A percentile compares a stretch with the other conserved stretches of the same genome.
These are phyloP conservation scores for Calocera viscosa DNA, from an alignment of 768 basidiomycete species.

Conservation along the genomic window DNA sequence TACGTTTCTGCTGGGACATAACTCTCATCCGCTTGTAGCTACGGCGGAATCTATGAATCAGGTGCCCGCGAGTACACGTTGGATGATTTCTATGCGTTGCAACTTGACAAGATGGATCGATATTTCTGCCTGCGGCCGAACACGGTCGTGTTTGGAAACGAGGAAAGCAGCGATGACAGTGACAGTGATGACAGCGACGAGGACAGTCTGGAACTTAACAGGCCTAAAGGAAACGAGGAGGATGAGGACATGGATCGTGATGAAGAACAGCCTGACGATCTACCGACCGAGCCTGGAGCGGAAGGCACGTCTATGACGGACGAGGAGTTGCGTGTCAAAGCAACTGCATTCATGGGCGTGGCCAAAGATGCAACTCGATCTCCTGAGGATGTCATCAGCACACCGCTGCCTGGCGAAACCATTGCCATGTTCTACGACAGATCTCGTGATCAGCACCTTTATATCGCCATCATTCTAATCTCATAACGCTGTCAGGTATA, in stretches of 20 bases:
- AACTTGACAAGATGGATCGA: constrained; percentile 72
- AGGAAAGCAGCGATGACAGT: constrained; percentile 47
- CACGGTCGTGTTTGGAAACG: constrained; percentile 46
- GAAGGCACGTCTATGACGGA: constrained; percentile 12
- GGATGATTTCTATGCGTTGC: constrained; percentile 72
- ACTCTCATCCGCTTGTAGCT: constrained; percentile 33
- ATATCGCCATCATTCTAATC: not conserved
- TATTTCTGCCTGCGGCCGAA: constrained; percentile 62
- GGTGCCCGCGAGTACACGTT: constrained; percentile 76
- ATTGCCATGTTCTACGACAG: constrained; percentile 73
- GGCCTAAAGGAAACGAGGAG: constrained; percentile 40
- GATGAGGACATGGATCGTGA: constrained; percentile 30
- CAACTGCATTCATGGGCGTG: constrained; percentile 50
- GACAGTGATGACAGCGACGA: constrained; percentile 26
- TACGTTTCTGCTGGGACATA: not conserved
- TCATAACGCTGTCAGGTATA: constrained; percentile 38
- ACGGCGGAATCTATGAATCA: constrained; percentile 79
- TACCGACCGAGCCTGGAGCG: not conserved
- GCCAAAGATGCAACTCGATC: constrained; percentile 40
- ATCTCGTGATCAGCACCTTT: constrained; percentile 36
- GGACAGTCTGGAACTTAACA: constrained; percentile 27
- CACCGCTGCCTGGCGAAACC: constrained; percentile 74
- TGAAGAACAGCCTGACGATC: constrained; percentile 22
- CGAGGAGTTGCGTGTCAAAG: constrained; percentile 34
- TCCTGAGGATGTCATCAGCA: constrained; percentile 59